Conservation (phyloP, 257 asterid genomes). For the Penstemon newberryi region DNA sequence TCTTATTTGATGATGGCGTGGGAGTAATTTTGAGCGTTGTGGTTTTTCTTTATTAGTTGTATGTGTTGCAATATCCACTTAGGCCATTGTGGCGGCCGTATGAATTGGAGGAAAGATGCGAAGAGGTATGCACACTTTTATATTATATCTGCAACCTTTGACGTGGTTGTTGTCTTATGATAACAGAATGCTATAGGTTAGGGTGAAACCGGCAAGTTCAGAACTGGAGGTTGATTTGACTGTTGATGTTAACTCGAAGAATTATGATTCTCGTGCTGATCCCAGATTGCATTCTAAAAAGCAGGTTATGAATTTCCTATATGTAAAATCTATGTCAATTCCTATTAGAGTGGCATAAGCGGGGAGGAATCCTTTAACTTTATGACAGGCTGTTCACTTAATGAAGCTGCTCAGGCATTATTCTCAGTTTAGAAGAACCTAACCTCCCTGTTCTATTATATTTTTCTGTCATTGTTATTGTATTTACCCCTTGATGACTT, state of each 20-base stretch:
- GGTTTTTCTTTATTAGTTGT: slow-evolving; percentile 42
- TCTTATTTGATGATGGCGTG: slow-evolving; percentile 3
- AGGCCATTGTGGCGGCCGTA: slow-evolving; percentile 88
- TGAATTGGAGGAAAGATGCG: slow-evolving; percentile 66
- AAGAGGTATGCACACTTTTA: slow-evolving; percentile 49
- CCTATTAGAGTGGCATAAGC: slow-evolving; percentile 1
- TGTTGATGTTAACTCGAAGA: slow-evolving; percentile 59
- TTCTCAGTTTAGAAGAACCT: neutral
- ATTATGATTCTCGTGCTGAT: slow-evolving; percentile 57
- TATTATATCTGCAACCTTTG: neutral
- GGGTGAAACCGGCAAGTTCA: slow-evolving; percentile 58
- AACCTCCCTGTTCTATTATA: neutral
- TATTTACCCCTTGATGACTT: neutral
- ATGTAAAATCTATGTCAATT: neutral
- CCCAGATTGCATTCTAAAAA: slow-evolving; percentile 41
- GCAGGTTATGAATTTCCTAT: slow-evolving; percentile 43
- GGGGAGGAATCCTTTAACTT: neutral
- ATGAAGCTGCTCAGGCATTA: slow-evolving; percentile 17
- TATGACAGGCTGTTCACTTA: neutral
- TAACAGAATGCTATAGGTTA: slow-evolving; percentile 52
- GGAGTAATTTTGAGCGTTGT: slow-evolving; percentile 11
- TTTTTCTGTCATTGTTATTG: slow-evolving; percentile 8
- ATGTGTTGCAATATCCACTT: slow-evolving; percentile 74
- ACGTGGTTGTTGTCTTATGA: slow-evolving; percentile 9
- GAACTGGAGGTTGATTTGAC: slow-evolving; percentile 80